These are phyloP conservation scores for Persicaria maculosa DNA, from an alignment of 148 eudicot species.

Conservation along the genomic window DNA sequence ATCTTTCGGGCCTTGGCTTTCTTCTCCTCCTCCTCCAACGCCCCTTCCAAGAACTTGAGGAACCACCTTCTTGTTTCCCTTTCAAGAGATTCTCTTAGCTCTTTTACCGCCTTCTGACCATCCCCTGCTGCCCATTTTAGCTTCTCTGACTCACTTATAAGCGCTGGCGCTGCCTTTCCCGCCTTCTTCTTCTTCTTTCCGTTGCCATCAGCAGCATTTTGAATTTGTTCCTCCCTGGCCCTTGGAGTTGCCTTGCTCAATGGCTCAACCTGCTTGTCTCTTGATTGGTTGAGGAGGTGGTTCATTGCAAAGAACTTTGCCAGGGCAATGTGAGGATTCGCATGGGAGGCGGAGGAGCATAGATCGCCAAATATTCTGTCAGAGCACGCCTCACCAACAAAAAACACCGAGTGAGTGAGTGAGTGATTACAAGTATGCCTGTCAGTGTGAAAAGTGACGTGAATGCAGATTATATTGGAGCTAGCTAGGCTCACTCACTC, in stretches of 20 bases:
- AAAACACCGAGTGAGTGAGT: too few relatives aligned
- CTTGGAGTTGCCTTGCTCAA: constrained; percentile 18
- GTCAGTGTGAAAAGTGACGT: background rate
- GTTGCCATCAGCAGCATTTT: constrained; percentile 15
- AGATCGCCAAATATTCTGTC: constrained; percentile 71
- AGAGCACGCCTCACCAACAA: too few relatives aligned
- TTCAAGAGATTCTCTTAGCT: constrained; percentile 34
- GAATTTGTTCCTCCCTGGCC: constrained; percentile 29
- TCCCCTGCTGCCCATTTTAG: constrained; percentile 75
- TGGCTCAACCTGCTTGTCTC: constrained; percentile 25
- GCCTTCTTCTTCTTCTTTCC: constrained; percentile 22
- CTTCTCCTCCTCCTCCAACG: constrained; percentile 51
- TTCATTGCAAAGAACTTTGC: constrained; percentile 72
- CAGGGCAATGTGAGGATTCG: constrained; percentile 49
- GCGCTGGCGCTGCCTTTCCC: constrained; percentile 16
- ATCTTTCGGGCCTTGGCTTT: constrained; percentile 35
- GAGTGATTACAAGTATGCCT: background rate
- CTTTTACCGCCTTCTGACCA: constrained; percentile 35
- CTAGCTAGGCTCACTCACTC: constrained; percentile 34
- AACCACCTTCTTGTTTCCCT: constrained; percentile 65
- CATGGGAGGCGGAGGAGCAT: constrained; percentile 61
- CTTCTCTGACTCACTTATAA: constrained; percentile 32
- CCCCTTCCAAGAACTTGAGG: constrained; percentile 58
- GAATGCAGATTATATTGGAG: background rate
- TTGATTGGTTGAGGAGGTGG: constrained; percentile 43